Evolutionary conservation across 306 rosid genomes (phyloP).

Genomic region (Quercus variabilis): DNA sequence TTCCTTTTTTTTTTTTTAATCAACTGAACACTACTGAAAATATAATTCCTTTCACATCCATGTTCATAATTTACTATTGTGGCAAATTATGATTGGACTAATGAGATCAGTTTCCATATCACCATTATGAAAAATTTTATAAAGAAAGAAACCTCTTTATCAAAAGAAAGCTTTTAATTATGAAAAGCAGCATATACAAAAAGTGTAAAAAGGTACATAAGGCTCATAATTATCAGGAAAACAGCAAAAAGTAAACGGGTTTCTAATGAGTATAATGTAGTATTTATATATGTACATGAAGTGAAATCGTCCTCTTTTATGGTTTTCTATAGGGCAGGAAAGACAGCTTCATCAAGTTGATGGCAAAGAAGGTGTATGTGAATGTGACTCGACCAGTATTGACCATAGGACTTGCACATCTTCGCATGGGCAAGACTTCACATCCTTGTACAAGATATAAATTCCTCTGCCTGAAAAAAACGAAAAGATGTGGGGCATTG

Average conservation of each 20-base stretch:
- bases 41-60: too few relatives aligned
- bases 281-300: not conserved
- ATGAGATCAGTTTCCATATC: too few relatives aligned
- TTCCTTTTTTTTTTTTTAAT: not conserved
- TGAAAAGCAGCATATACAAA: not conserved
- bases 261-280: not conserved
- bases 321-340: not conserved
- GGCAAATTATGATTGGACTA: too few relatives aligned
- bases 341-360: slow-evolving; percentile 19
- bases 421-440: slow-evolving; percentile 67
- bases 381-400: slow-evolving; percentile 55
- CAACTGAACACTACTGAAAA: too few relatives aligned
- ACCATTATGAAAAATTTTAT: too few relatives aligned
- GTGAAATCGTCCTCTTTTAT: not conserved
- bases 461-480: slow-evolving; percentile 49
- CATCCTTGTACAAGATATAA: slow-evolving; percentile 69
- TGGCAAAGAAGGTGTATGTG: slow-evolving; percentile 32
- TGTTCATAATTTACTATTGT: too few relatives aligned
- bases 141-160: not conserved
- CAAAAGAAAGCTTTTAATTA: not conserved
- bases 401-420: slow-evolving; percentile 84
- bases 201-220: not conserved
- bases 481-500: not conserved
- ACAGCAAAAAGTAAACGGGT: not conserved
- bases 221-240: not conserved